Percentiles rank a stretch among this genome's conserved stretches.
These are phyloP conservation scores for Talaromyces pinophilus DNA, from an alignment of 2,329 filamentous ascomycete species.

Conservation along the genomic window DNA sequence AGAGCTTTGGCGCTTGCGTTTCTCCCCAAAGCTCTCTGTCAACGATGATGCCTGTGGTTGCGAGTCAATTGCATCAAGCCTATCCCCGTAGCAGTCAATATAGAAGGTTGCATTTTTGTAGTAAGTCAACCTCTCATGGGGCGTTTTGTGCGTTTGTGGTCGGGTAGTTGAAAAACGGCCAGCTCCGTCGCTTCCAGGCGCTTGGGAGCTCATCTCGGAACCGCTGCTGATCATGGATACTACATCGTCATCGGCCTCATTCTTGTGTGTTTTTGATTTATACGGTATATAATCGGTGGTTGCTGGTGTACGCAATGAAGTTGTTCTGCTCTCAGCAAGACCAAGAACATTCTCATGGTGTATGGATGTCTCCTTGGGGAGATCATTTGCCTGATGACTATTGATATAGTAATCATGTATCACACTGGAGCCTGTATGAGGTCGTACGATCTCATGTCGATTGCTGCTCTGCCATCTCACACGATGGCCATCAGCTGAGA, in stretches of 20 bases:
- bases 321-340: background rate
- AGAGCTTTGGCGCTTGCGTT: constrained; percentile 10
- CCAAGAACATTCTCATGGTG: constrained; percentile 9
- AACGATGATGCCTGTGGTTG: background rate
- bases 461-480: constrained; percentile 73
- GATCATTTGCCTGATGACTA: background rate
- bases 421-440: background rate
- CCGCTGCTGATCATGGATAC: constrained; percentile 13
- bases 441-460: constrained; percentile 52
- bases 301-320: background rate
- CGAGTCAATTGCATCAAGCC: background rate
- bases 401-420: background rate
- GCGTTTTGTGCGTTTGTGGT: constrained; percentile 31
- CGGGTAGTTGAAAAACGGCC: constrained; percentile 22
- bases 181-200: constrained; percentile 19
- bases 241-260: constrained; percentile 10
- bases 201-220: background rate
- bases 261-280: background rate
- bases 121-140: constrained; percentile 67
- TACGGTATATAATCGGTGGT: constrained; percentile 11
- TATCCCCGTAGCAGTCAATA: constrained; percentile 61
- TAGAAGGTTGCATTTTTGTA: constrained; percentile 79
- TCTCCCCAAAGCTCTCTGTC: background rate
- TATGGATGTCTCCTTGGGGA: background rate
- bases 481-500: constrained; percentile 75